Evolutionary conservation across 768 basidiomycete genomes (phyloP).

Genomic region (Leucosporidium scottii): DNA sequence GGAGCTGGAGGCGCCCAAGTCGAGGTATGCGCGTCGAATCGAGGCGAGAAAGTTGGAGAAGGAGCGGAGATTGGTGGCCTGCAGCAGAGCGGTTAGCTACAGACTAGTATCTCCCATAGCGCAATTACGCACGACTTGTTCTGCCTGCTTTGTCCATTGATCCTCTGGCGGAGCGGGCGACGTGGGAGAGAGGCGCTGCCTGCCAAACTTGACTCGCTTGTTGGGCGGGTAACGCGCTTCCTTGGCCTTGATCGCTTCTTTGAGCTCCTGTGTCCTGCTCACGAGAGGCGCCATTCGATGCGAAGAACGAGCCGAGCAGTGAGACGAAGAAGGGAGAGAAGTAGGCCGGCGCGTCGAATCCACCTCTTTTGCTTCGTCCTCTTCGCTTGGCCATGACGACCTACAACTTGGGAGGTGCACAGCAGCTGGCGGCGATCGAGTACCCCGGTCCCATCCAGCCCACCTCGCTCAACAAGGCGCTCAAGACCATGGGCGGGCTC

Average conservation of each 20-base stretch:
- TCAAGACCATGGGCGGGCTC: slow-evolving; percentile 27
- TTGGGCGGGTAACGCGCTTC: background rate
- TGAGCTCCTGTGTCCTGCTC: slow-evolving; percentile 22
- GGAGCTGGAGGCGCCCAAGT: slow-evolving; percentile 52
- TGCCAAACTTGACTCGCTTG: background rate
- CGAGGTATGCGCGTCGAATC: slow-evolving; percentile 81
- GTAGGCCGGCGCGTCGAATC: too few species aligned
- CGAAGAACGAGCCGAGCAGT: background rate
- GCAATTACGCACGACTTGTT: slow-evolving; percentile 20
- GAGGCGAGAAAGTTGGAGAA: slow-evolving; percentile 53
- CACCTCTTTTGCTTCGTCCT: background rate
- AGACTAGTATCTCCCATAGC: too few species aligned
- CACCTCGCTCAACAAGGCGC: slow-evolving; percentile 42
- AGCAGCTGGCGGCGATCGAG: slow-evolving; percentile 17
- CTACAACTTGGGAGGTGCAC: background rate
- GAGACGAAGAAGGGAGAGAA: background rate
- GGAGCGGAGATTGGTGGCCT: slow-evolving; percentile 28
- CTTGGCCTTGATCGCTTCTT: slow-evolving; percentile 3
- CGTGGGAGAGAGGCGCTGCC: background rate
- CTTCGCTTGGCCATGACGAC: background rate
- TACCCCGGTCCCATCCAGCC: slow-evolving; percentile 73
- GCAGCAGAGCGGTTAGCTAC: background rate
- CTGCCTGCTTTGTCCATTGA: slow-evolving; percentile 25
- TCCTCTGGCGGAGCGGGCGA: slow-evolving; percentile 7
- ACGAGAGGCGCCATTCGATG: background rate